Evolutionary conservation across 2,329 filamentous ascomycete species (phyloP).

Genomic region (Saccharata proteae): DNA sequence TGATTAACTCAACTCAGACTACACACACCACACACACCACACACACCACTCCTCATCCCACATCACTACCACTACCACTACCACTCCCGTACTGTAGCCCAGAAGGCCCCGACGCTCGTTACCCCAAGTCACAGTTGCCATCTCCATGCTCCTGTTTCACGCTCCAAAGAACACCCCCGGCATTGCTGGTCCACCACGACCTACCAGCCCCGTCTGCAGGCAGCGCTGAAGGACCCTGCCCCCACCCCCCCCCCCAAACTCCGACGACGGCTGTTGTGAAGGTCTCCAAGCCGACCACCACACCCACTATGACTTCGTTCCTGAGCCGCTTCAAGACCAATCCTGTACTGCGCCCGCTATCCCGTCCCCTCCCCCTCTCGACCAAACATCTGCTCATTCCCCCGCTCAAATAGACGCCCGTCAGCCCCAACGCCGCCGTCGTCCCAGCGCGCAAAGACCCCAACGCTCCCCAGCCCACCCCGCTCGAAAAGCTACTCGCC

Average conservation of each 20-base stretch:
- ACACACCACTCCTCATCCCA: no score
- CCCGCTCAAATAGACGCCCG: slow-evolving; percentile 31
- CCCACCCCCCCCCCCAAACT: slow-evolving; percentile 3
- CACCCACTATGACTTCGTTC: slow-evolving; percentile 38
- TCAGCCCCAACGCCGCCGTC: slow-evolving; percentile 33
- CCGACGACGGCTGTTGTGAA: no score
- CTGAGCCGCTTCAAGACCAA: slow-evolving; percentile 41
- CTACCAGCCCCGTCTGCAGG: no score
- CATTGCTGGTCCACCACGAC: no score
- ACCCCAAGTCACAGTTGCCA: no score
- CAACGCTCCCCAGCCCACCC: slow-evolving; percentile 43
- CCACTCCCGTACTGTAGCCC: no score
- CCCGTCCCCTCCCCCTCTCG: slow-evolving; percentile 4
- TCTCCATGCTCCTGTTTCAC: no score
- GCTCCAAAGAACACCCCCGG: no score
- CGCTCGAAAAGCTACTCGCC: slow-evolving; percentile 66
- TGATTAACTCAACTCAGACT: no score
- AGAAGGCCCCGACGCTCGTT: no score
- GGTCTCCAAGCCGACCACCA: not conserved
- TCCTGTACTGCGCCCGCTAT: slow-evolving; percentile 27
- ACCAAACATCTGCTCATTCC: slow-evolving; percentile 7
- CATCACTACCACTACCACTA: no score
- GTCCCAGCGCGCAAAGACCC: slow-evolving; percentile 47
- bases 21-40: no score
- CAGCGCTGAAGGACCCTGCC: slow-evolving; percentile 1